Percentiles rank a stretch among this genome's conserved stretches.
Evolutionary conservation across 108 stramenopile genomes (phyloP).

Genomic region (Cyclotella baltica): DNA sequence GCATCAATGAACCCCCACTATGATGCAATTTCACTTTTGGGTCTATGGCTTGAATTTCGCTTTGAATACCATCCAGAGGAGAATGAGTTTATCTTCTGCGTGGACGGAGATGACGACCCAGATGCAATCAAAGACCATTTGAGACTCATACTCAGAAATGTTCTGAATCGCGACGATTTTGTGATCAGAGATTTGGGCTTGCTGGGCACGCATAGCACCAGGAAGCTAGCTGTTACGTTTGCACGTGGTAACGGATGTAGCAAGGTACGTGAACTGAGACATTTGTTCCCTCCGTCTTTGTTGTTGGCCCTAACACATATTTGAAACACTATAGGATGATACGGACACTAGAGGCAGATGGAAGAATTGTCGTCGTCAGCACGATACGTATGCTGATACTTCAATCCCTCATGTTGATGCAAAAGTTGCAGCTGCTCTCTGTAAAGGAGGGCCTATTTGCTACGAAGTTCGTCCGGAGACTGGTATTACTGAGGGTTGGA

Average conservation of each 20-base stretch:
- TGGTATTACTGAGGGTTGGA: constrained; percentile 34
- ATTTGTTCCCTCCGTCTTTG: not conserved
- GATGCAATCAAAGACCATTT: constrained; percentile 1
- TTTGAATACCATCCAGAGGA: constrained; percentile 12
- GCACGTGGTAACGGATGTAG: constrained; percentile 1
- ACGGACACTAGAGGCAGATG: constrained; percentile 20
- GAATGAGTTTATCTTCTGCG: constrained; percentile 12
- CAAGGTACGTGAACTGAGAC: not conserved
- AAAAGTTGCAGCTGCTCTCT: constrained; percentile 34
- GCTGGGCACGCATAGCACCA: constrained; percentile 12
- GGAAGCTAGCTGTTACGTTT: constrained; percentile 18
- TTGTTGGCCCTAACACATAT: not conserved
- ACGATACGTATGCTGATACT: constrained; percentile 26
- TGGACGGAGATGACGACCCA: constrained; percentile 1
- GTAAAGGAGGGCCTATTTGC: constrained; percentile 15
- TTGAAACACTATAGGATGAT: constrained; percentile 24
- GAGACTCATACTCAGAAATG: not conserved
- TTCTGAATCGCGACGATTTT: constrained; percentile 16
- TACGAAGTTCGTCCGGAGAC: constrained; percentile 12
- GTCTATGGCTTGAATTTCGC: constrained; percentile 7
- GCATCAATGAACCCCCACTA: not conserved
- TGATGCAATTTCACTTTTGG: not conserved
- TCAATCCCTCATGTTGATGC: constrained; percentile 36
- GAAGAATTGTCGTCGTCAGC: constrained; percentile 18
- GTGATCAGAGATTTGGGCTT: not conserved